Base-by-base conservation (phyloP, 2,329 filamentous ascomycete genomes). In the Talaromyces sp. region DNA sequence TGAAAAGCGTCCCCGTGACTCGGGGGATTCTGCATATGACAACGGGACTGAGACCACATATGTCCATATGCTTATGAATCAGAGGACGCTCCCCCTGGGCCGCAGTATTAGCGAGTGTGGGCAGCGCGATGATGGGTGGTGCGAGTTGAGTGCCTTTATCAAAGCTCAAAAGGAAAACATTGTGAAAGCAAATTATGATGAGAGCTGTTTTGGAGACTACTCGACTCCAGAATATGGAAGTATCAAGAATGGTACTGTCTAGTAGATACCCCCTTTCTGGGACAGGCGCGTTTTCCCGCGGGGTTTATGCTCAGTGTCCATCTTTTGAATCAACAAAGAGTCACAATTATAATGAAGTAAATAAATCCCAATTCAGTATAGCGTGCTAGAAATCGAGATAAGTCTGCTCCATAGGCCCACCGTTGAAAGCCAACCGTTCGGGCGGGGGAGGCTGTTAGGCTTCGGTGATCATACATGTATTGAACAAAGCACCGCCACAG, bases 161-260 rank as follows among this genome's bases (percentile, higher is more conserved):
- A 29, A 39, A 32, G 45, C 33, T 13, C 45, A 47, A 16, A 39
- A 47, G 17, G n/a, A 47, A 19, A 47, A 47, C 27, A 47, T 47
- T 39, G 45, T 6, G 13, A 47, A 47, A 24, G 45, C 45, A 29
- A 47, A 47, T 6, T 47, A 16, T 8, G 16, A 27, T 14, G 32
- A 47, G 22, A 47, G 45, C 16, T 47, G 45, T 22, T 47, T 47
- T 16, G 45, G 45, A 8, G 35, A 47, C 45, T 47, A 47, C 17
- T 19, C 45, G 4, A 27, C 27, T n/a, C 45, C 45, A 6, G 22
- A 27, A 40, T 47, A 47, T 27, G 40, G 40, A 17, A 29, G 17
- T 30, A 42, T 42, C 24, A 42, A 17, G 6, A 42, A 17, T n/a
- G 40, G 40, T 17, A 19, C 40, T 9, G 11, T 29, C 22, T 27